These are phyloP conservation scores for Phialophora verrucosa DNA, from an alignment of 2,329 filamentous ascomycete genomes.

Conservation along the genomic window DNA sequence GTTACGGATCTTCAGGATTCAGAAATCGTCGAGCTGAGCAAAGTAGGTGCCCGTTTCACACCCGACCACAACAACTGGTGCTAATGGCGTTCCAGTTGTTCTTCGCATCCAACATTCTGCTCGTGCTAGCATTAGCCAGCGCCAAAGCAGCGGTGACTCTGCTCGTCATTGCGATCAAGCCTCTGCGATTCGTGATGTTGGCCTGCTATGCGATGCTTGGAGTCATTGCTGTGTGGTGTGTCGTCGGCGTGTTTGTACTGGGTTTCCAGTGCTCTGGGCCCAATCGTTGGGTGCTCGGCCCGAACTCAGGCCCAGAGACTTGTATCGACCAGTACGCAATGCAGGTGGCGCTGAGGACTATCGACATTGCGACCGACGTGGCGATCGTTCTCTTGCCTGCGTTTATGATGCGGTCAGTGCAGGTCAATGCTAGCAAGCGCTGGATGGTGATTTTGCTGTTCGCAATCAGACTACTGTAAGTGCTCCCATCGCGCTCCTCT, in stretches of 20 bases:
- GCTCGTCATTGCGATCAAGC: conserved; percentile 40
- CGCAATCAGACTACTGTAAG: conserved; percentile 38
- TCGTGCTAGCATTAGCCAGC: conserved; percentile 32
- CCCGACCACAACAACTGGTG: neutral
- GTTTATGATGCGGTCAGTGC: conserved; percentile 39
- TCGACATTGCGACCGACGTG: conserved; percentile 39
- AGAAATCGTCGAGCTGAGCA: conserved; percentile 34
- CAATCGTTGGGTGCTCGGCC: conserved; percentile 31
- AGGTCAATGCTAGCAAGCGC: conserved; percentile 32
- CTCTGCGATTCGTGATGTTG: conserved; percentile 32
- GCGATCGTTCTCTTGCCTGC: conserved; percentile 37
- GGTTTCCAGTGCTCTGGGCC: conserved; percentile 39
- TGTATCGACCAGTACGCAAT: conserved; percentile 39
- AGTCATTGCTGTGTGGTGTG: conserved; percentile 31
- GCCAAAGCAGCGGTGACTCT: conserved; percentile 39
- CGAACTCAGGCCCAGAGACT: conserved; percentile 24
- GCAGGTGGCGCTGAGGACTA: conserved; percentile 33
- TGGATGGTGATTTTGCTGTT: conserved; percentile 38
- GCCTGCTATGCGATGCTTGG: conserved; percentile 35
- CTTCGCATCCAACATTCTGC: conserved; percentile 39
- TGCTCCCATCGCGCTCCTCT: neutral
- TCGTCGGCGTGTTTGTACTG: conserved; percentile 35
- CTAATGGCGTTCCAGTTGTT: conserved; percentile 33
- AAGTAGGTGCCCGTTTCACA: conserved; percentile 25
- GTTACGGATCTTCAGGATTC: conserved; percentile 26